These are phyloP conservation scores for Aspergillus ruber DNA, from an alignment of 2,329 filamentous ascomycete genomes.

Conservation along the genomic window DNA sequence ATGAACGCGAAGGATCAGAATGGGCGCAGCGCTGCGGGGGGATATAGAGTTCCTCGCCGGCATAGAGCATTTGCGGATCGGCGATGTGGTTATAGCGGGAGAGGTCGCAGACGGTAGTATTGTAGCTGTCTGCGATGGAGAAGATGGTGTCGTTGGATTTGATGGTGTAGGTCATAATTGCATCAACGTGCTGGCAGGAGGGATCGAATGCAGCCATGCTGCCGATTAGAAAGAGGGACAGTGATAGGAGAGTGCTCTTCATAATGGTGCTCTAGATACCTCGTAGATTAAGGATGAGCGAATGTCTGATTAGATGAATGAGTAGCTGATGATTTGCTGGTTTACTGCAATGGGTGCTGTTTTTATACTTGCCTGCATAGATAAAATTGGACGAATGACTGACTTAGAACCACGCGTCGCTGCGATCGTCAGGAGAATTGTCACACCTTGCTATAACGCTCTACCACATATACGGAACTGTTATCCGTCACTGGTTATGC, in stretches of 20 bases:
- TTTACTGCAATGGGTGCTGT: too few species aligned
- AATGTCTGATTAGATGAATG: background rate
- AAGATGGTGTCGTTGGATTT: constrained; percentile 6
- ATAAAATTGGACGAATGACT: background rate
- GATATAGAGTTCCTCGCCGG: constrained; percentile 1
- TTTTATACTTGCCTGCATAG: too few species aligned
- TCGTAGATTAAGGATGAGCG: background rate
- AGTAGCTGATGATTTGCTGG: background rate
- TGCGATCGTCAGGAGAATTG: background rate
- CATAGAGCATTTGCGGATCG: constrained; percentile 3
- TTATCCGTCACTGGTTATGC: background rate
- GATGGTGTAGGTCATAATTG: background rate
- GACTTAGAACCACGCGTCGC: background rate
- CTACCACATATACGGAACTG: background rate
- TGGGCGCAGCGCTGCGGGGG: constrained; percentile 3
- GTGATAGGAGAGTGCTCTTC: background rate
- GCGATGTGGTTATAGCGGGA: constrained; percentile 3
- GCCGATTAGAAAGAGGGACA: background rate
- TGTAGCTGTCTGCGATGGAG: constrained; percentile 2
- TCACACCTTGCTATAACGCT: background rate
- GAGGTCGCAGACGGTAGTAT: constrained; percentile 4
- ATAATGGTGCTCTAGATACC: background rate
- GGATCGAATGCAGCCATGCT: background rate
- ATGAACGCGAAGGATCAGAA: constrained; percentile 1
- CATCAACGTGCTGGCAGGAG: background rate